Conservation (phyloP, 2,329 filamentous ascomycete species). For the Pseudogymnoascus sp. region DNA sequence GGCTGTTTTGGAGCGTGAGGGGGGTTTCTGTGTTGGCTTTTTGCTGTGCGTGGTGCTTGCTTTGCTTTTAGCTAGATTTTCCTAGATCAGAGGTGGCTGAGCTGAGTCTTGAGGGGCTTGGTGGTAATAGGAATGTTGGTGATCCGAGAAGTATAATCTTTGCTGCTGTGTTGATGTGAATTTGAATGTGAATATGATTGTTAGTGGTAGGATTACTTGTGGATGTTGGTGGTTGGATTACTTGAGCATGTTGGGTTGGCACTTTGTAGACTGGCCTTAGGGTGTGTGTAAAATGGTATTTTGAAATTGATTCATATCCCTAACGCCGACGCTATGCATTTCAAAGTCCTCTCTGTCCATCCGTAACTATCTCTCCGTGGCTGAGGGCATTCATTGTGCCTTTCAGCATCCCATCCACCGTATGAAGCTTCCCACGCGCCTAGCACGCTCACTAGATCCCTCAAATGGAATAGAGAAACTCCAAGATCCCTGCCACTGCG, state of each 20-base stretch:
- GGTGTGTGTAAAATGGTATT: background rate
- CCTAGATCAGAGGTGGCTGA: background rate
- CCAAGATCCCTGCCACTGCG: background rate
- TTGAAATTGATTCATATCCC: background rate
- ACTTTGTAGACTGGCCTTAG: too few species aligned
- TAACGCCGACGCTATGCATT: constrained; percentile 8
- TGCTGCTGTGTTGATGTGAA: background rate
- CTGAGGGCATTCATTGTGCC: background rate
- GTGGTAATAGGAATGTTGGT: constrained; percentile 3
- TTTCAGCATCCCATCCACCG: background rate
- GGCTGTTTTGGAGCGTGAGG: background rate
- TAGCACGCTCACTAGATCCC: background rate
- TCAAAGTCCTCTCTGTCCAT: background rate
- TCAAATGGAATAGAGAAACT: background rate
- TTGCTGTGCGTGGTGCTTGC: constrained; percentile 1
- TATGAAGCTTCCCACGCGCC: background rate
- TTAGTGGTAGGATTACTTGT: background rate
- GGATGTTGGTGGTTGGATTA: background rate
- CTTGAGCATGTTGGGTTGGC: background rate
- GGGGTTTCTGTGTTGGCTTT: background rate
- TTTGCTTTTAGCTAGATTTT: constrained; percentile 5
- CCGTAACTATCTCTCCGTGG: background rate
- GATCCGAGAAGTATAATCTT: background rate
- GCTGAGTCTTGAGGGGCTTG: background rate
- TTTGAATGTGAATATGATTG: background rate